Percentiles rank a stretch among this genome's conserved stretches.
Evolutionary conservation across 1,139 yeast genomes (phyloP).

Genomic region (Pichia sp.): DNA sequence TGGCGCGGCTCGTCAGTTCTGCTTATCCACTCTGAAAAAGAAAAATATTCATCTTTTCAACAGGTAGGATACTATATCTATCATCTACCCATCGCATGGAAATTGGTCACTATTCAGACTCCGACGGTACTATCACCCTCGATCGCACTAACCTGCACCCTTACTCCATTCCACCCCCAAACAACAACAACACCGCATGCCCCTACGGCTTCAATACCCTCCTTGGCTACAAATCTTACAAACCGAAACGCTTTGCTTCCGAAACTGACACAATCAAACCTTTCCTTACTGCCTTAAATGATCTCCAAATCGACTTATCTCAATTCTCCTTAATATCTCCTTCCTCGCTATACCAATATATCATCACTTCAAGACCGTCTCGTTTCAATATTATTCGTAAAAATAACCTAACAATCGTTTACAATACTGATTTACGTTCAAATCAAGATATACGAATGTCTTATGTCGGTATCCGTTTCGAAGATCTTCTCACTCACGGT

Average conservation of each 20-base stretch:
- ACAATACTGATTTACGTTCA: constrained; percentile 12
- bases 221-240: constrained; percentile 9
- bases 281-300: constrained; percentile 3
- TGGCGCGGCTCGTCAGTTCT: too few relatives aligned
- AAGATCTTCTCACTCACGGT: constrained; percentile 15
- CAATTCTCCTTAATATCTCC: constrained; percentile 9
- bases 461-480: constrained; percentile 19
- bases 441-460: constrained; percentile 13
- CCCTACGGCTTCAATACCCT: constrained; percentile 11
- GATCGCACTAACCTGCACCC: constrained; percentile 6
- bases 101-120: constrained; percentile 10
- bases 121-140: constrained; percentile 2
- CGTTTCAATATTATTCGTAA: constrained; percentile 9
- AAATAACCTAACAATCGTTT: constrained; percentile 7
- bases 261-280: constrained; percentile 8
- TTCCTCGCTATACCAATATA: constrained; percentile 15
- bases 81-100: too few relatives aligned
- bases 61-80: too few relatives aligned
- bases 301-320: not conserved
- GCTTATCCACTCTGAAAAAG: too few relatives aligned
- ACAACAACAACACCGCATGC: not conserved
- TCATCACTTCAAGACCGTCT: constrained; percentile 5
- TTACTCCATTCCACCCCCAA: constrained; percentile 1
- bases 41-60: too few relatives aligned
- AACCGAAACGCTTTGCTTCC: constrained; percentile 7